A percentile compares a stretch with the other conserved stretches of the same genome.
These are phyloP conservation scores for Raphidocelis subcapitata DNA, from an alignment of 139 green algal genomes.

Conservation along the genomic window DNA sequence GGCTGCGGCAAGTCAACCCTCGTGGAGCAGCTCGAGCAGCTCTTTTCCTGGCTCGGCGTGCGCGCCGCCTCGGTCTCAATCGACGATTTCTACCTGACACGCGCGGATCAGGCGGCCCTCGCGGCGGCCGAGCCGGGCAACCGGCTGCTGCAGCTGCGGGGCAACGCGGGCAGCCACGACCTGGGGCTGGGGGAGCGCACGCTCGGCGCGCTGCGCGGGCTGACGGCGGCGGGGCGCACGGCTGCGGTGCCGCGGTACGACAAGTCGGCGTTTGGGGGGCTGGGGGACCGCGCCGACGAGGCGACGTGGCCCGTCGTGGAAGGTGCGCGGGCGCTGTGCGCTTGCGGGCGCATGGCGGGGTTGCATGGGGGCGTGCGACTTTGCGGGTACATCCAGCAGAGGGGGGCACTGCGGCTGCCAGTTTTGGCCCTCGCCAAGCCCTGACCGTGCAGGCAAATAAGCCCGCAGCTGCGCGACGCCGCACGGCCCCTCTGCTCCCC, in stretches of 20 bases:
- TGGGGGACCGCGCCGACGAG: conserved; percentile 75
- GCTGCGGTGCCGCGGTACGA: conserved; percentile 83
- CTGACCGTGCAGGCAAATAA: no score
- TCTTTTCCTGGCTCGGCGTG: conserved; percentile 72
- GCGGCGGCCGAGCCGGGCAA: conserved; percentile 66
- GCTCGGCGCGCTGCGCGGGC: conserved; percentile 50
- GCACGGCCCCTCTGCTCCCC: no score
- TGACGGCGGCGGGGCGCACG: conserved; percentile 21
- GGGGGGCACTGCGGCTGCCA: no score
- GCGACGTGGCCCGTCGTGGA: conserved; percentile 61
- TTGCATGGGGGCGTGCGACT: neutral
- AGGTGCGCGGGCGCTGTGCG: conserved; percentile 71
- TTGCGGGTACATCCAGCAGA: no score
- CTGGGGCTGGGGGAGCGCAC: conserved; percentile 78
- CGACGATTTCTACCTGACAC: conserved; percentile 97
- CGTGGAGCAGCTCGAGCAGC: conserved; percentile 81
- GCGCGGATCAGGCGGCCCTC: conserved; percentile 34
- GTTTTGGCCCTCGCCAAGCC: no score
- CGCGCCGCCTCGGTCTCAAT: conserved; percentile 83
- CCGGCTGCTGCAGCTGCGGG: conserved; percentile 82
- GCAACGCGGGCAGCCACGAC: conserved; percentile 96
- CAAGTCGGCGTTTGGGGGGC: conserved; percentile 81
- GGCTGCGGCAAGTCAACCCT: conserved; percentile 98
- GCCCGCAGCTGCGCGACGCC: no score
- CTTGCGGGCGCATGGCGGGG: neutral